A percentile compares a stretch with the other conserved stretches of the same genome.
These are phyloP conservation scores for Diplodia mutila DNA, from an alignment of 2,329 filamentous ascomycete genomes.

Conservation along the genomic window DNA sequence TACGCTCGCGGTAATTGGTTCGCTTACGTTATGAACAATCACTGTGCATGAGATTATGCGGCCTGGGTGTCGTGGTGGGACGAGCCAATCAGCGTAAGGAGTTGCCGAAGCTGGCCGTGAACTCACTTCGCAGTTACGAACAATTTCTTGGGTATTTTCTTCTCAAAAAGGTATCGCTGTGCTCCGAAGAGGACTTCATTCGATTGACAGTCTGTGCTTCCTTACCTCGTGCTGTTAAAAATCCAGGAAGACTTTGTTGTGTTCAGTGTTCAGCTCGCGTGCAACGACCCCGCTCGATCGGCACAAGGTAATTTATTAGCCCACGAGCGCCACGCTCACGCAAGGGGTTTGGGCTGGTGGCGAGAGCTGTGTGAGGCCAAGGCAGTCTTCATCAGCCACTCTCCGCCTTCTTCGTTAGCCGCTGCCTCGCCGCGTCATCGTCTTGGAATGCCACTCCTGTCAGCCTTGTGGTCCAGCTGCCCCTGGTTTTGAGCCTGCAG, in stretches of 20 bases:
- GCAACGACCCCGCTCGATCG: constrained; percentile 10
- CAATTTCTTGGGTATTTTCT: neutral
- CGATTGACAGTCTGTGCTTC: neutral
- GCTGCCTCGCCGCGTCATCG: constrained; percentile 13
- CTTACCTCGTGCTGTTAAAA: neutral
- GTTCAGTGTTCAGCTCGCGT: neutral
- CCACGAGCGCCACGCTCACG: neutral
- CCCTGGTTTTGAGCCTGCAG: neutral
- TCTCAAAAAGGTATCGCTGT: neutral
- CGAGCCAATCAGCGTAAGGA: neutral
- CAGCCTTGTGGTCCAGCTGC: neutral
- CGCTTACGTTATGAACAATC: neutral
- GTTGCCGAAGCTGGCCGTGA: neutral
- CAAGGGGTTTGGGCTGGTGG: neutral
- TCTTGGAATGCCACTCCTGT: no score
- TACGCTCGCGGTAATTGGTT: neutral
- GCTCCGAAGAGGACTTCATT: neutral
- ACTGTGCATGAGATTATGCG: constrained; percentile 1
- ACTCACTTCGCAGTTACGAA: neutral
- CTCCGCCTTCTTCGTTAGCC: neutral
- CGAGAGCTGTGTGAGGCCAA: neutral
- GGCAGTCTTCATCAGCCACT: neutral
- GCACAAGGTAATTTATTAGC: neutral
- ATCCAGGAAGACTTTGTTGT: neutral
- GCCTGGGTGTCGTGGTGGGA: neutral